Base-by-base conservation (phyloP, 352 stramenopile species). In the Phytophthora pisi region DNA sequence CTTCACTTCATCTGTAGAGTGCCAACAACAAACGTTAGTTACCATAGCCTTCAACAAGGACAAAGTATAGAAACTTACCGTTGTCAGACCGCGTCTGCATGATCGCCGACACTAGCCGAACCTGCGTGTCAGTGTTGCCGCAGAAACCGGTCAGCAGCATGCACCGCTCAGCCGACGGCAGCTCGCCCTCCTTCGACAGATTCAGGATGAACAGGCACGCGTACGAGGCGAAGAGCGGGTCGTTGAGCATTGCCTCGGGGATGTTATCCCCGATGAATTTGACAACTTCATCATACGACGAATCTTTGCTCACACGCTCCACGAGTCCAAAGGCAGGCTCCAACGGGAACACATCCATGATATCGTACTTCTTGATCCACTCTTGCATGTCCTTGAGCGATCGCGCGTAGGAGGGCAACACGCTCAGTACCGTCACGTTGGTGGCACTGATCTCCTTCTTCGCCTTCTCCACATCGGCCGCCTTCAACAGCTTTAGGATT, bases 71-170 rank as follows among this genome's bases (percentile, higher is more conserved):
- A 26, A 2, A 55, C 77, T 51, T 65, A 91, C 84, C 81, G 47
- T 77, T 77, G 38, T 89, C 78, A 54, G 61, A 75, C 54, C 70
- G 61, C 4, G 81, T 91, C 77, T 95, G 88, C 55, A 93, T 69
- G 30, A 94, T 81, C n/a, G 74, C 81, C 26, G 81, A 78, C 3
- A 93, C 57, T 23, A 95, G 58, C 1, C 76, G 78, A 57, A 78
- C 74, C 49, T 94, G 84, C 20, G 74, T 91, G 60, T 94, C 84
- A 3, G 74, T 54, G 42, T 77, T 83, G 46, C 79, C 80, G 61
- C 82, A 91, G 28, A 95, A 85, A 23, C 88, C 88, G 18, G 73
- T 90, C 7, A 95, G 58, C 46, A 95, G 81, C 73, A 91, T 88
- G 66, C 77, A 82, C 10, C 78, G 76, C 51, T 90, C 82, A 26